Base-by-base conservation (phyloP, 352 stramenopile genomes). In the Globisporangium mamillatum region DNA sequence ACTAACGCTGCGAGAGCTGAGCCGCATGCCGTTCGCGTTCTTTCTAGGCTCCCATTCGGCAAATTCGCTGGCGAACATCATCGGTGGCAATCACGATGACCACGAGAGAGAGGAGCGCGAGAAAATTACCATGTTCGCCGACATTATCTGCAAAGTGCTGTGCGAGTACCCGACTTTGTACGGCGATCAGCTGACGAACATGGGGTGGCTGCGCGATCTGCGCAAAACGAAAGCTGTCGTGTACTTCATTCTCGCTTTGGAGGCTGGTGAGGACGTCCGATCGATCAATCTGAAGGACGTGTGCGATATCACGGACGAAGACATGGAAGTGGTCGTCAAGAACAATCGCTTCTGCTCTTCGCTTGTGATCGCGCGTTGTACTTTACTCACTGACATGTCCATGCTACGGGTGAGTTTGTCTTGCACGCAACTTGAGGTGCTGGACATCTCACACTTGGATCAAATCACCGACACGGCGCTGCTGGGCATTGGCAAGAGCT, bases 361-460 rank as follows among this genome's bases (percentile, higher is more conserved):
- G 1, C 74, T 93, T 29, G 36, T 71, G 10, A 70, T 93, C 22
- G 63, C 71, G 34, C 55, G 68, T 2, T 95, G 87, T 56, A 48
- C 61, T 4, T 8, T 56, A 0, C 29, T 95, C 4, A 79, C 71
- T 0, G 82, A 92, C 38, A 53, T 73, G 5, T 68, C 79, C 0
- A 71, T 95, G 54, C 69, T 75, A 36, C 72, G 71, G 0, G 71
- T 88, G 4, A 75, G 69, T 6, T 27, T 80, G 54, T 77, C 74
- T 44, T 95, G 85, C 59, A 72, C 72, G 1, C 82, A 91, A 16
- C 72, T 98, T 1, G 88, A 96, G 60, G 56, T 79, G 3, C 75
- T 98, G 1, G 88, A 97, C 54, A 57, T 97, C 0, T 89, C 87
- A 4, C 81, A 84, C n/a, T 93, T 86, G 56, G 69, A 66, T 1